Base-by-base conservation (phyloP, 2,329 filamentous ascomycete genomes). In the Teratosphaeriaceae sp. region DNA sequence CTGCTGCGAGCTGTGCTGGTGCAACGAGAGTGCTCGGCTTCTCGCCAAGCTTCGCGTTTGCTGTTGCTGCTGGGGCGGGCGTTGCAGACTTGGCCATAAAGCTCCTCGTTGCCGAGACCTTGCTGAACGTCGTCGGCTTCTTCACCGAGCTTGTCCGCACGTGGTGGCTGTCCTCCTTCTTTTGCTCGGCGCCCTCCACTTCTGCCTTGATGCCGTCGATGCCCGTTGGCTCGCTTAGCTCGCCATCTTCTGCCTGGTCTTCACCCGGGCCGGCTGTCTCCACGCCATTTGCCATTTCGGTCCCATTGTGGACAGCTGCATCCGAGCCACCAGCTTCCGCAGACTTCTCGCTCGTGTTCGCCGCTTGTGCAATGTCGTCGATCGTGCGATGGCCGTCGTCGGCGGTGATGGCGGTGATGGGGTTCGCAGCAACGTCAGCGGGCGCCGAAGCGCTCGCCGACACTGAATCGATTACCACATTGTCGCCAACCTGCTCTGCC, bases 61-160 rank as follows among this genome's bases (percentile, higher is more conserved):
- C 43, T 3, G 52, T 39, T 24, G 71, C 61, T 26, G 66, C 55
- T 8, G 75, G 68, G 24, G 69, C 65, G n/a, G 74, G 65, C n/a
- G 76, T 63, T 16, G 69, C 72, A 19, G 78, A 74, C 64, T 90
- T 90, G 47, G 84, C 78, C n/a, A 92, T 73, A 59, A 90, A 94
- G 33, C 79, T 88, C 65, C 85, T 88, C 53, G 89, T 90, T 53
- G 90, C 84, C 4, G 85, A 89, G 37, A 92, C 84, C 15, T 86
- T 79, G 65, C 92, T 94, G 73, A 94, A 92, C 11, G 80, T 82
- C 15, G 81, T 69, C 16, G 82, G 80, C 65, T 87, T 90, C 73
- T 85, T 88, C 49, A 80, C 71, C 3, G 80, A 71, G 49, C 64
- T 67, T 58, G 48, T 82, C 74, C 50, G 79, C 47, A 68, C 67